Conservation (phyloP, 257 asterid genomes). For the Solanum chmielewskii region DNA sequence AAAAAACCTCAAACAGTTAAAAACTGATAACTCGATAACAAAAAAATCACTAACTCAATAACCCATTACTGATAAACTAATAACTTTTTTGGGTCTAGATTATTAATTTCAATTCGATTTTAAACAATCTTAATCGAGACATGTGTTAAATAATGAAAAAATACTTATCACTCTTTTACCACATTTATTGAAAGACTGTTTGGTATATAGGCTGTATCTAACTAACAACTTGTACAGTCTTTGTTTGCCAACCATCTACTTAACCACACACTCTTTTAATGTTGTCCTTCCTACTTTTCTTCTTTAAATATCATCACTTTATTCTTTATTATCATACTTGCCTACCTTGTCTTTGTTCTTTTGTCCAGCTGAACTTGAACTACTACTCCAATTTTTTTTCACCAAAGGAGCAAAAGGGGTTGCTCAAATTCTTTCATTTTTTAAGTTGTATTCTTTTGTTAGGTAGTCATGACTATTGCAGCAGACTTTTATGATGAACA, state of each 20-base stretch:
- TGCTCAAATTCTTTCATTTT: not conserved
- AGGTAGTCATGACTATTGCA: not conserved
- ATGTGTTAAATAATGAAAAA: too few species aligned
- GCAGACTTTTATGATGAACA: not conserved
- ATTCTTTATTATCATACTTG: not conserved
- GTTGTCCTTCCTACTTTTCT: conserved; percentile 1
- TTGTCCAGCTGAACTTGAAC: not conserved
- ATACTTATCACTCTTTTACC: too few species aligned
- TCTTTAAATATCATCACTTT: not conserved
- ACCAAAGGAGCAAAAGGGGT: not conserved
- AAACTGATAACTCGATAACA: too few species aligned
- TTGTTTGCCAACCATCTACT: conserved; percentile 37
- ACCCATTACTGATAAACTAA: too few species aligned
- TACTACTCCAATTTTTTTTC: not conserved
- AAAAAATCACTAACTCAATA: too few species aligned
- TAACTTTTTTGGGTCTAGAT: too few species aligned
- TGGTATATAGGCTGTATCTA: not conserved
- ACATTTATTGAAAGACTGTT: not conserved
- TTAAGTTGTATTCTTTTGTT: not conserved
- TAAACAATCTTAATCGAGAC: too few species aligned
- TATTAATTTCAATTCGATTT: too few species aligned
- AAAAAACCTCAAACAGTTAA: too few species aligned
- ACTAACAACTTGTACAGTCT: not conserved
- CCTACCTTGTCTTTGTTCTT: not conserved
- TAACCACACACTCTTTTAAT: conserved; percentile 45